Percentiles rank a stretch among this genome's conserved stretches.
Evolutionary conservation across 2,329 filamentous ascomycete genomes (phyloP).

Genomic region (Ophiostoma montium): DNA sequence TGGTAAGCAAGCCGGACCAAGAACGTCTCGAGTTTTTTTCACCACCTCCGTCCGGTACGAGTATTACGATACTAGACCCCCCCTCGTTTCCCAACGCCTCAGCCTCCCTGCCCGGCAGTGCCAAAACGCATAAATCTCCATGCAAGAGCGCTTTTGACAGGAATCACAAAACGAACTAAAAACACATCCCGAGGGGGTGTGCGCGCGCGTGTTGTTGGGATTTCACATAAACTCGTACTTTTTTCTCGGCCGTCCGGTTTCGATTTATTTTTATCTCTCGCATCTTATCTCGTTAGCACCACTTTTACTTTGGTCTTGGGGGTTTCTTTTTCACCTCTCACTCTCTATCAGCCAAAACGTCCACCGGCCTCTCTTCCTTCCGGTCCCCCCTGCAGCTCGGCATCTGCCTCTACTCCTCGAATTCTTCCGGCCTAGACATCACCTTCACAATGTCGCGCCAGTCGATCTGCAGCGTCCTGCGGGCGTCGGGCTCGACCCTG

Average conservation of each 20-base stretch:
- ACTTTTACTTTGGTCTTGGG: background rate
- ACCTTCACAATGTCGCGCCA: conserved; percentile 8
- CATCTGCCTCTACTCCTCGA: background rate
- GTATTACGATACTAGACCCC: too few species aligned
- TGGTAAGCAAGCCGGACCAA: background rate
- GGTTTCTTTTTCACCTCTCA: background rate
- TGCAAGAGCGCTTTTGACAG: too few species aligned
- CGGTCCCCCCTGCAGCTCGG: background rate
- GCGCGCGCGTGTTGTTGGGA: too few species aligned
- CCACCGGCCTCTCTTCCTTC: background rate
- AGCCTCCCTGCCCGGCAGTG: too few species aligned
- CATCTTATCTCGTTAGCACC: background rate
- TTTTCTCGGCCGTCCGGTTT: background rate
- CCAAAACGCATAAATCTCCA: too few species aligned
- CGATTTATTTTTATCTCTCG: background rate
- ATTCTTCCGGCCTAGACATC: background rate
- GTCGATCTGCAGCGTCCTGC: conserved; percentile 12
- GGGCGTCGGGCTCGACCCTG: conserved; percentile 3
- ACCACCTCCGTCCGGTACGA: too few species aligned
- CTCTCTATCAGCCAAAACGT: background rate
- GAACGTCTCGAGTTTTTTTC: background rate
- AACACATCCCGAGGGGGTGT: background rate
- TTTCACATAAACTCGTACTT: too few species aligned
- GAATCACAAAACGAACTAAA: too few species aligned
- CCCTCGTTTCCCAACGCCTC: background rate